Conservation (phyloP, 176 grass and related monocot species). For the Triticum aestivum region DNA sequence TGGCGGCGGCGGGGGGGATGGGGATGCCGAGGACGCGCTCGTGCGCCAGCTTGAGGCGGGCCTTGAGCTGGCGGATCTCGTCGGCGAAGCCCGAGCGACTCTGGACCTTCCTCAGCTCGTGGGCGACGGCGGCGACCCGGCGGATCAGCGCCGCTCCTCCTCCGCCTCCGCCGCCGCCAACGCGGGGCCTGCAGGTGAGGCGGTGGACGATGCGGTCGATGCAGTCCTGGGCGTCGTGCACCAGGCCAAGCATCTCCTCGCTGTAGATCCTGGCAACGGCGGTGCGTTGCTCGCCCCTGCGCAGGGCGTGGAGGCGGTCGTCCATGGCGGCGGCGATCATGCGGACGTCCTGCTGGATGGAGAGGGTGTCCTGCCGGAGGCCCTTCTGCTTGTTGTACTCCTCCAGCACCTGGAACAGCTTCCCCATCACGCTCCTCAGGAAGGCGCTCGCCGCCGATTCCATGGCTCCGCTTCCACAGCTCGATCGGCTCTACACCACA, state of each 20-base stretch:
- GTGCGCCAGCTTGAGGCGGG: slow-evolving; percentile 7
- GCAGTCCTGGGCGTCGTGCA: slow-evolving; percentile 38
- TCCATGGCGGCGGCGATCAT: slow-evolving; percentile 44
- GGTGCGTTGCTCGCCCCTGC: neutral
- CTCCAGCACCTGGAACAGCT: slow-evolving; percentile 31
- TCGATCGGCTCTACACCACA: neutral
- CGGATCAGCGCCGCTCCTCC: neutral
- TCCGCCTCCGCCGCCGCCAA: too few relatives aligned
- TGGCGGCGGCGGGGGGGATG: neutral
- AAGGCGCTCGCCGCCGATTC: slow-evolving; percentile 27
- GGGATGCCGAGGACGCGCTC: neutral
- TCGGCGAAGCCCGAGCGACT: neutral
- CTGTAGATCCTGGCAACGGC: neutral
- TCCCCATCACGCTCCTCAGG: slow-evolving; percentile 29
- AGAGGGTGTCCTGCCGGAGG: neutral
- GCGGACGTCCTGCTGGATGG: slow-evolving; percentile 33
- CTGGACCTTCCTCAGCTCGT: slow-evolving; percentile 27
- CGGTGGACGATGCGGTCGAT: slow-evolving; percentile 30
- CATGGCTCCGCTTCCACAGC: neutral
- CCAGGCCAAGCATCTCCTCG: slow-evolving; percentile 28
- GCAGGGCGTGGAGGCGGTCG: neutral
- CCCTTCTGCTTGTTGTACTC: slow-evolving; percentile 37
- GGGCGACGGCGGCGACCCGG: neutral
- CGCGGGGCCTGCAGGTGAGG: slow-evolving; percentile 25
- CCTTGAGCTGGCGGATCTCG: slow-evolving; percentile 36